These are phyloP conservation scores for Bruguiera hainesii DNA, from an alignment of 441 rosid species.

Conservation along the genomic window DNA sequence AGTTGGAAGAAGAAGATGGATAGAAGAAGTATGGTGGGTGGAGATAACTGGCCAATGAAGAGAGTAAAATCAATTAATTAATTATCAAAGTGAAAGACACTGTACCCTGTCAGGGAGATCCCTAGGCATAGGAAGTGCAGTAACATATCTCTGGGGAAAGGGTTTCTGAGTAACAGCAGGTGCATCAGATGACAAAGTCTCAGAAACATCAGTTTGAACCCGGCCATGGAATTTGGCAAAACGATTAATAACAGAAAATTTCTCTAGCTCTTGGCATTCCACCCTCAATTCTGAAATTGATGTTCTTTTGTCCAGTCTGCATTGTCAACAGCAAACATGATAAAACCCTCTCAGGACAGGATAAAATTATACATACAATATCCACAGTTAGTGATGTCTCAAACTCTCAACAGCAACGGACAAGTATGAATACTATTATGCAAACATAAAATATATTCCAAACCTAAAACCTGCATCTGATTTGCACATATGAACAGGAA, in stretches of 20 bases:
- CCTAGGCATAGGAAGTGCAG: constrained; percentile 72
- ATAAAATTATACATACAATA: neutral
- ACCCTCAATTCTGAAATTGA: constrained; percentile 65
- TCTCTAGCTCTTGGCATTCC: constrained; percentile 86
- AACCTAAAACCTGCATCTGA: neutral
- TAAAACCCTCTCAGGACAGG: constrained; percentile 1
- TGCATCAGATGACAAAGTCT: constrained; percentile 39
- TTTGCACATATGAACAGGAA: neutral
- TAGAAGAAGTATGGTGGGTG: constrained; percentile 25
- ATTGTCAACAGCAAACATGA: constrained; percentile 6
- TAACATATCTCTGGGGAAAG: constrained; percentile 73
- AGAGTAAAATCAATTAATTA: constrained; percentile 34
- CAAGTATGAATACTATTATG: too few species aligned
- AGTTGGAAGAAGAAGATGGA: constrained; percentile 30
- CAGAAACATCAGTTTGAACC: constrained; percentile 46
- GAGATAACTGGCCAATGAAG: constrained; percentile 30
- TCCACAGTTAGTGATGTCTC: too few species aligned
- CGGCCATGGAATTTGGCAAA: constrained; percentile 82
- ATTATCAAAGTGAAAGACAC: constrained; percentile 77
- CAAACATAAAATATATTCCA: neutral
- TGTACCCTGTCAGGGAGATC: constrained; percentile 84
- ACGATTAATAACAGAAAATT: constrained; percentile 75
- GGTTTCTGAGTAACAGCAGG: constrained; percentile 36
- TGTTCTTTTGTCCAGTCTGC: constrained; percentile 70
- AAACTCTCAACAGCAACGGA: neutral